Percentiles rank a stretch among this genome's conserved stretches.
phyloP scores from a whole-genome alignment of 2,329 filamentous ascomycete genomes.

The Polytolypa hystricis region DNA sequence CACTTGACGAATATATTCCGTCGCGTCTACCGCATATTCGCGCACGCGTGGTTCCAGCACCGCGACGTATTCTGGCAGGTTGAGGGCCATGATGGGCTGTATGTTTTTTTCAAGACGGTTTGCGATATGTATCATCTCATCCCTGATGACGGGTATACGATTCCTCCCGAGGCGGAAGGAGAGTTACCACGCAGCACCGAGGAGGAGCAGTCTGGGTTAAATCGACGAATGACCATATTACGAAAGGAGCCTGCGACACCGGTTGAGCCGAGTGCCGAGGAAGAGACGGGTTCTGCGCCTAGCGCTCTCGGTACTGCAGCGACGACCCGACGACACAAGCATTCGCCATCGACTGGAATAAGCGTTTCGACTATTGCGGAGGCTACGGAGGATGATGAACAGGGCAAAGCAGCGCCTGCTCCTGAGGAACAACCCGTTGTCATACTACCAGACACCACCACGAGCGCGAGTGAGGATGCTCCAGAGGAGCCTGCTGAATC shows the following conservation, averaged over 20 bases:
- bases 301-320: constrained; percentile 39
- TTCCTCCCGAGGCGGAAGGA: constrained; percentile 86
- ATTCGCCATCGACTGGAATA: constrained; percentile 60
- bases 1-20: constrained; percentile 93
- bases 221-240: constrained; percentile 17
- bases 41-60: constrained; percentile 98
- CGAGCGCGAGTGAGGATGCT: background rate
- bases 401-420: constrained; percentile 18
- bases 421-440: constrained; percentile 3
- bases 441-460: constrained; percentile 4
- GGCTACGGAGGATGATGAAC: constrained; percentile 32
- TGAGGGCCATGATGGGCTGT: constrained; percentile 80
- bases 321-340: constrained; percentile 60
- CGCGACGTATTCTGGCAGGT: constrained; percentile 90
- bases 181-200: constrained; percentile 11
- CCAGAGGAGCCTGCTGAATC: too few relatives aligned
- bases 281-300: background rate
- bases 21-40: constrained; percentile 89
- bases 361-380: constrained; percentile 68
- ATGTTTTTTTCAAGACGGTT: constrained; percentile 93
- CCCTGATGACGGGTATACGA: constrained; percentile 88
- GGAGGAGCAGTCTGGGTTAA: constrained; percentile 7
- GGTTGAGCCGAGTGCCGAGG: constrained; percentile 13
- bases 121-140: constrained; percentile 86
- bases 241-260: constrained; percentile 30